Percentiles rank a stretch among this genome's conserved stretches.
phyloP scores from a whole-genome alignment of 345 rosid genomes.

The Anacardium occidentale region DNA sequence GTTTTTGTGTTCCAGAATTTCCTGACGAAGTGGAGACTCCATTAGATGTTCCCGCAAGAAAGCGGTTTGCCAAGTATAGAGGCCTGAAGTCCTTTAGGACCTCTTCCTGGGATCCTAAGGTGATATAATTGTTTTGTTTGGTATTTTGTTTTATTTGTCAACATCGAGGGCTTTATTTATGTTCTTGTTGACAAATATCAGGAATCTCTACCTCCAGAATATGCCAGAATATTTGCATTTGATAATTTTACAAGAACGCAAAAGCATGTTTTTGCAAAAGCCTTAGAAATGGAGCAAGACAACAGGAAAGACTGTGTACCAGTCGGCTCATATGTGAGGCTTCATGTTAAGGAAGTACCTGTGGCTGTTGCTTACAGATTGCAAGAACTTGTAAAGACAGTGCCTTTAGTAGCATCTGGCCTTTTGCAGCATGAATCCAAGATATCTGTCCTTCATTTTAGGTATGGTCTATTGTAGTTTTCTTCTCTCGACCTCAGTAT shows the following conservation, averaged over 20 bases:
- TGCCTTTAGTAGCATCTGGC: slow-evolving; percentile 69
- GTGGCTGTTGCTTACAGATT: slow-evolving; percentile 54
- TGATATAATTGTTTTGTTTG: slow-evolving; percentile 27
- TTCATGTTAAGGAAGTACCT: slow-evolving; percentile 75
- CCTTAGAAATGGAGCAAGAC: slow-evolving; percentile 54
- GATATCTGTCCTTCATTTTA: slow-evolving; percentile 96
- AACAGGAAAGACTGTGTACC: slow-evolving; percentile 52
- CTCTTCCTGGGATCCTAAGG: slow-evolving; percentile 94
- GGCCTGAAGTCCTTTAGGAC: slow-evolving; percentile 95
- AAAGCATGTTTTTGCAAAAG: slow-evolving; percentile 72
- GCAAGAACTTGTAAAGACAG: slow-evolving; percentile 37
- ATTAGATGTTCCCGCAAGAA: slow-evolving; percentile 77
- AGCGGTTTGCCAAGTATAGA: slow-evolving; percentile 86
- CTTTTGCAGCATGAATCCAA: slow-evolving; percentile 96
- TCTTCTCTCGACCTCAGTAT: slow-evolving; percentile 8
- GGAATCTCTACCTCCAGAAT: slow-evolving; percentile 94
- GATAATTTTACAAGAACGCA: slow-evolving; percentile 81
- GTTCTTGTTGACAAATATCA: slow-evolving; percentile 36
- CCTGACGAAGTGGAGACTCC: slow-evolving; percentile 98
- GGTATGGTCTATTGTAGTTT: slow-evolving; percentile 39
- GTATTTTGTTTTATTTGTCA: slow-evolving; percentile 11
- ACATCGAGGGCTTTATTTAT: slow-evolving; percentile 7
- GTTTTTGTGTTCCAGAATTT: slow-evolving; percentile 53
- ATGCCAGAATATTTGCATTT: slow-evolving; percentile 87
- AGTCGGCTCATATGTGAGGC: slow-evolving; percentile 63